Conservation (phyloP, 495 filamentous ascomycete species). For the Hypoxylon crocopeplum region DNA sequence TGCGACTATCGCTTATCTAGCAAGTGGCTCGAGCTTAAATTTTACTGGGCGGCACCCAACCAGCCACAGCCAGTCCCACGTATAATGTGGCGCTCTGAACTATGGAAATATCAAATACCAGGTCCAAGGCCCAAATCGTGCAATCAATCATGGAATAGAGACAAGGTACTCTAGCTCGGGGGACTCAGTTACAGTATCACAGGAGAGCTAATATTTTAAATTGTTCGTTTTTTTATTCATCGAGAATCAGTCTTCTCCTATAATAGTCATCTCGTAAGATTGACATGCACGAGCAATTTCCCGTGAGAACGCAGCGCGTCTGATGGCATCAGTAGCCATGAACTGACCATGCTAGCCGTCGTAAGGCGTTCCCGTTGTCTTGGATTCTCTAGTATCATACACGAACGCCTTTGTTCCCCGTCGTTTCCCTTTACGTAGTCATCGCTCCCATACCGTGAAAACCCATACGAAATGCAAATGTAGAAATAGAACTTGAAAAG, state of each 20-base stretch:
- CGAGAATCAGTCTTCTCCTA: conserved; percentile 10
- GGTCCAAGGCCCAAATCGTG: too few relatives aligned
- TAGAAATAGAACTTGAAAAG: conserved; percentile 11
- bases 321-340: conserved; percentile 5
- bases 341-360: conserved; percentile 14
- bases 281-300: background rate
- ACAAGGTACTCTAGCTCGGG: too few relatives aligned
- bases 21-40: background rate
- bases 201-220: too few relatives aligned
- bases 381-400: conserved; percentile 29
- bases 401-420: conserved; percentile 30
- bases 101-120: too few relatives aligned
- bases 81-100: too few relatives aligned
- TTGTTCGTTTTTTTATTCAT: conserved; percentile 9
- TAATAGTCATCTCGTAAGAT: conserved; percentile 4
- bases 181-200: too few relatives aligned
- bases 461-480: conserved; percentile 37
- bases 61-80: too few relatives aligned
- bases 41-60: background rate
- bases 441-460: conserved; percentile 40
- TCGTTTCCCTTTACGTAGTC: conserved; percentile 22
- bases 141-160: too few relatives aligned
- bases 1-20: conserved; percentile 7
- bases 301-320: conserved; percentile 24
- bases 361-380: conserved; percentile 25